Conservation (phyloP, 768 basidiomycete genomes). For the Rhodotorula kratochvilovae region DNA sequence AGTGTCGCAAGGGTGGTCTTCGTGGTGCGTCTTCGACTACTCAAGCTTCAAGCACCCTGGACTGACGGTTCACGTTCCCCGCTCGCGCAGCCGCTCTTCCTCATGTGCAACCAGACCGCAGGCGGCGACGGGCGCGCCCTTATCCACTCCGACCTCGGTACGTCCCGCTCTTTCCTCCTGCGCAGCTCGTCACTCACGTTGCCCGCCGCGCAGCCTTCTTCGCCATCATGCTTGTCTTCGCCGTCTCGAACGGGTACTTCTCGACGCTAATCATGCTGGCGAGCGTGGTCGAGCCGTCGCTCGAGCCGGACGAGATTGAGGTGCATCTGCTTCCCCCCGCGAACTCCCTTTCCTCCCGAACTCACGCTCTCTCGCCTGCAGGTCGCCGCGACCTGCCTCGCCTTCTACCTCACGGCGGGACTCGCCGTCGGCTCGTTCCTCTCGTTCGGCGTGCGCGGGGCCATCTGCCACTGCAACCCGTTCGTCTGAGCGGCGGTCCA, state of each 20-base stretch:
- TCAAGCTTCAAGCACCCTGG: neutral
- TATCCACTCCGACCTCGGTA: constrained; percentile 40
- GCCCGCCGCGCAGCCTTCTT: constrained; percentile 28
- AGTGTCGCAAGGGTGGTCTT: constrained; percentile 37
- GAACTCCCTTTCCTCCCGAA: neutral
- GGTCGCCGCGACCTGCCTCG: constrained; percentile 34
- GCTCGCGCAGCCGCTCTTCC: constrained; percentile 40
- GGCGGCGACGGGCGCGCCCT: neutral
- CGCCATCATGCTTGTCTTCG: constrained; percentile 40
- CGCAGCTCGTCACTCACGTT: neutral
- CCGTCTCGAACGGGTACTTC: constrained; percentile 42
- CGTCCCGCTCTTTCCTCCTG: neutral
- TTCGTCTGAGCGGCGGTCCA: constrained; percentile 5
- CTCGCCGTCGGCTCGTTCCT: constrained; percentile 35
- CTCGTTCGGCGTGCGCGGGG: constrained; percentile 28
- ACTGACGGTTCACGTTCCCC: neutral
- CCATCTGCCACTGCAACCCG: constrained; percentile 24
- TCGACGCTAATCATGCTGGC: constrained; percentile 42
- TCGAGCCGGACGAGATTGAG: constrained; percentile 41
- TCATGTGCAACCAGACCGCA: constrained; percentile 42
- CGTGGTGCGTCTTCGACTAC: constrained; percentile 33
- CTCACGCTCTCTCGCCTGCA: neutral
- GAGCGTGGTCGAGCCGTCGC: constrained; percentile 30
- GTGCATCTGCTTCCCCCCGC: neutral
- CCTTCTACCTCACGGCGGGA: constrained; percentile 39